Base-by-base conservation (phyloP, 2,329 filamentous ascomycete genomes). In the Ascochyta clinopodiicola region DNA sequence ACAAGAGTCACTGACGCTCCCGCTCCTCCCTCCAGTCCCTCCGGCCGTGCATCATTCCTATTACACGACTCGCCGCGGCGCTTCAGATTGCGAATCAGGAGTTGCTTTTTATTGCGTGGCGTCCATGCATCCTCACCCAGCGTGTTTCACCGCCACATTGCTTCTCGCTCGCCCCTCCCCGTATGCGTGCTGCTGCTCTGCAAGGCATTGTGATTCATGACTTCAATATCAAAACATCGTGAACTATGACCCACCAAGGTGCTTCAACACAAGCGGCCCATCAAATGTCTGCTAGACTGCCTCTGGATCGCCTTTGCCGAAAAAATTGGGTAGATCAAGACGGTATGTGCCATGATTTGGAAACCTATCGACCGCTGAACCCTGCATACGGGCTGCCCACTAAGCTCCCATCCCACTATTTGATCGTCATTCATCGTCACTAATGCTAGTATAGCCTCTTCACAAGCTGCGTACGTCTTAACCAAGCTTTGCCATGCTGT, bases 311-410 rank as follows among this genome's bases (percentile, higher is more conserved):
- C 21, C 36, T 6, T 39, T 35, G 37, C 19, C 21, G 17, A 17
- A 48, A 40, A 42, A 13, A 35, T 17, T 13, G 19, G 15, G 45
- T 42, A 29, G 45, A 21, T 37, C 45, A 24, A n/a, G 8, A 40
- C 19, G 13, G 19, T 49, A 19, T 21, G 27, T 25, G 37, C 37
- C 45, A 49, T 49, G 36, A 29, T 40, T 42, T 35, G 27, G 40
- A 42, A 35, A 19, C 45, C 45, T 48, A 48, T 40, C 27, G 25
- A 48, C 29, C 36, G 29, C 31, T 39, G 34, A 24, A 39, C 44
- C 44, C 44, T 47, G 44, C 44, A 32, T 38, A 39, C 25, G 19
- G 35, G 5, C 24, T 38, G 35, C n/a, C 35, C 44, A 21, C 44
- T 37, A 39, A 39, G 21, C 21, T 22, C 21, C 36, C 36, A 19